phyloP scores from a whole-genome alignment of 78 protist species.

The Ministeria vibrans region DNA sequence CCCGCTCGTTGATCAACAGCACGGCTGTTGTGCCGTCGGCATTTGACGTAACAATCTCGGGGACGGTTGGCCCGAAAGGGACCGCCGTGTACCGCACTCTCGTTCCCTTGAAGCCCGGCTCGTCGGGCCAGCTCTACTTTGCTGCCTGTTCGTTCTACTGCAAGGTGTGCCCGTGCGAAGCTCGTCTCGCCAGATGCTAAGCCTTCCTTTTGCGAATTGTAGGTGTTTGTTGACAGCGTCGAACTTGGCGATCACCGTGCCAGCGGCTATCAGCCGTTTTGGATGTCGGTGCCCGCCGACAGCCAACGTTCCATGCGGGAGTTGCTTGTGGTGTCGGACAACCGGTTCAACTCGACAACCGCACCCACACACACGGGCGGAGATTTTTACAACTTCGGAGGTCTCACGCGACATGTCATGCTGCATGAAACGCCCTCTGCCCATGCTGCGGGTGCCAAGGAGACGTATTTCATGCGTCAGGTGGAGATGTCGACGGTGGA shows the following conservation, averaged over 20 bases:
- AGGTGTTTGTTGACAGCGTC: not conserved
- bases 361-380: slow-evolving; percentile 42
- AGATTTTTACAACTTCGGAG: slow-evolving; percentile 35
- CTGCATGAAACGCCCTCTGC: slow-evolving; percentile 17
- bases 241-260: slow-evolving; percentile 11
- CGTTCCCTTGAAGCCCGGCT: not conserved
- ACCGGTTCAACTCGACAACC: slow-evolving; percentile 19
- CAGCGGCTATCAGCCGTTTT: slow-evolving; percentile 28
- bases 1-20: not conserved
- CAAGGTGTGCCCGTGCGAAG: not conserved
- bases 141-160: slow-evolving; percentile 33
- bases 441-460: not conserved
- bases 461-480: not conserved
- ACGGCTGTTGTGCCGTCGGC: slow-evolving; percentile 6
- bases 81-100: slow-evolving; percentile 15
- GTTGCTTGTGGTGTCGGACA: not conserved
- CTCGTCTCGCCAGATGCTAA: not conserved
- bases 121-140: not conserved
- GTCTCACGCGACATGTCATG: slow-evolving; percentile 22
- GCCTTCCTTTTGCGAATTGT: not conserved
- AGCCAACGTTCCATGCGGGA: not conserved
- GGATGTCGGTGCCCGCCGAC: slow-evolving; percentile 19
- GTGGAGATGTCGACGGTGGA: slow-evolving; percentile 1
- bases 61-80: slow-evolving; percentile 13
- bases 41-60: slow-evolving; percentile 6